Evolutionary conservation across 192 early-diverging fungal genomes (phyloP).

Genomic region (Thoreauomyces humboldtii): DNA sequence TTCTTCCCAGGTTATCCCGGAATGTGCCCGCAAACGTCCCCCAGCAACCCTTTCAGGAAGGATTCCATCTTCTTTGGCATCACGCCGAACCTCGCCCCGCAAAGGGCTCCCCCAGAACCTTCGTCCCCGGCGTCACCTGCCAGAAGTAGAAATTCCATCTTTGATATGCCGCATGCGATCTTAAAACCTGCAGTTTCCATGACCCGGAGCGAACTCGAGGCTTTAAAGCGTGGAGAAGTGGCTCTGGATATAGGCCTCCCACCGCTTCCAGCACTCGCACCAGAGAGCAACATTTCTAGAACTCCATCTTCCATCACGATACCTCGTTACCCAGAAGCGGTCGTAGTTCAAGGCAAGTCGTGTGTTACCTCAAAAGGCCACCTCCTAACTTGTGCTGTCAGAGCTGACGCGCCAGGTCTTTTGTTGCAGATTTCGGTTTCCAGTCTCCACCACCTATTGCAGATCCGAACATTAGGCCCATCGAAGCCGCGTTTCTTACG

Average conservation of each 20-base stretch:
- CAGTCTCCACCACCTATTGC: background rate
- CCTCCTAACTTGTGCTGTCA: background rate
- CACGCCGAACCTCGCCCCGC: background rate
- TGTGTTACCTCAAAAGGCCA: background rate
- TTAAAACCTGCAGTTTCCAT: conserved; percentile 42
- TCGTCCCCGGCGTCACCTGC: background rate
- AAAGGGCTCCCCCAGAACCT: background rate
- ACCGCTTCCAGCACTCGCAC: no score
- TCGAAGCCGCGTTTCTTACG: conserved; percentile 16
- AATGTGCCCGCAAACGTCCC: no score
- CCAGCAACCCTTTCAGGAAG: conserved; percentile 20
- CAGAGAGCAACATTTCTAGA: no score
- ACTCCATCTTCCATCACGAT: no score
- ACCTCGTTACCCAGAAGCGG: no score
- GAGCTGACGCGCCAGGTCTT: background rate
- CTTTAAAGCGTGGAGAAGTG: conserved; percentile 19
- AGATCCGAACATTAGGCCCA: background rate
- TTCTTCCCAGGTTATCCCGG: no score
- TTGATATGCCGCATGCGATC: conserved; percentile 33
- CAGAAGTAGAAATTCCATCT: conserved; percentile 38
- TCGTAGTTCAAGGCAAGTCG: no score
- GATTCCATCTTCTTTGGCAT: conserved; percentile 14
- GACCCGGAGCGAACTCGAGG: conserved; percentile 33
- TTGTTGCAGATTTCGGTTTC: background rate
- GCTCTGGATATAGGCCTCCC: no score